Evolutionary conservation across 352 stramenopile species (phyloP).

Genomic region (Phytophthora nicotianae): DNA sequence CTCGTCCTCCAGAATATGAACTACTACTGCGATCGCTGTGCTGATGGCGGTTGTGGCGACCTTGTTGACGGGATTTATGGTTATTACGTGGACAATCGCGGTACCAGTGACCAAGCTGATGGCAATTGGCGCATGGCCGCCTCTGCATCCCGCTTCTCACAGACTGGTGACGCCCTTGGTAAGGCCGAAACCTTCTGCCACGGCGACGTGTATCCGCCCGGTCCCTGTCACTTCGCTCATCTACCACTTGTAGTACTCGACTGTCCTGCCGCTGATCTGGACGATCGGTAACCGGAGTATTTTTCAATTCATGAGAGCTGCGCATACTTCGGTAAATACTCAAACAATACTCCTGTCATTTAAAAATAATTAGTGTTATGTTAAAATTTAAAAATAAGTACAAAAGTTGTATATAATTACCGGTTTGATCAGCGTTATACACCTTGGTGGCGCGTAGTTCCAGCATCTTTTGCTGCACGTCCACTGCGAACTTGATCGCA

Average conservation of each 20-base stretch:
- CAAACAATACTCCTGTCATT: neutral
- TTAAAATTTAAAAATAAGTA: neutral
- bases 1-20: neutral
- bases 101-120: neutral
- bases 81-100: neutral
- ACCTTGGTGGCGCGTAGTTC: neutral
- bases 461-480: conserved; percentile 6
- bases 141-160: neutral
- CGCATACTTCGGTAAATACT: conserved; percentile 3
- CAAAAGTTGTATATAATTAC: neutral
- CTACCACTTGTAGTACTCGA: neutral
- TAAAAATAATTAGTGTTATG: no score
- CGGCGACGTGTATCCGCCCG: no score
- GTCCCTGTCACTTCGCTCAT: neutral
- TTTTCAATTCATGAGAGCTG: no score
- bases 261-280: neutral
- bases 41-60: neutral
- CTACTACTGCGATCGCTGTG: neutral
- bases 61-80: neutral
- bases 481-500: neutral
- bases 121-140: neutral
- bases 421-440: conserved; percentile 6
- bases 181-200: neutral
- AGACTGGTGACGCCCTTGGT: neutral
- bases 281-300: neutral